Evolutionary conservation across 805 yeast species (phyloP), one percentile per base, ranked within the genome.

Genomic region (Cyberlindnera euphorbiae): DNA sequence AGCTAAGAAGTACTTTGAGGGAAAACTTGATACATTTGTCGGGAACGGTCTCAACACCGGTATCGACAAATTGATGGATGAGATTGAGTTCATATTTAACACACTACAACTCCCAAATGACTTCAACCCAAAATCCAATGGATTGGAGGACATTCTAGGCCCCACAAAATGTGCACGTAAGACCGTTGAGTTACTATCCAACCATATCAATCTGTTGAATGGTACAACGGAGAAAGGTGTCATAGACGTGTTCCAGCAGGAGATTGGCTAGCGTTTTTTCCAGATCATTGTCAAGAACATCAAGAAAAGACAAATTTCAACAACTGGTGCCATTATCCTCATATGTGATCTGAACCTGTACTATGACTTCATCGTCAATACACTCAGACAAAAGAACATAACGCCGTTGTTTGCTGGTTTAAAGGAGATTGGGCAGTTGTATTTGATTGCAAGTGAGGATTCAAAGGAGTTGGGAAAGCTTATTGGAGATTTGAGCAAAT

Each of bases 11-110:
- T 73, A 73, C 39, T 75, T 93, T 42, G 98, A 93, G 53, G 76
- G 76, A 7, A 65, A 77, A 61, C 72, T 93, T 9, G 98, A 93
- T 58, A 85, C 78, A 36, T 82, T 73, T 53, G 96, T 93, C 14
- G 98, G 97, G 0, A 84, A 83, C 52, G 98, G 98, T 0, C 67
- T 93, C 21, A 89, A 87, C 50, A 73, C 83, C n/a, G 95, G 97
- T 28, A 87, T 93, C 23, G 95, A 85, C 42, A 89, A 88, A 8
- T 67, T 93, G 26, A 79, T 88, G 60, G 82, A 76, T 47, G 96
- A 90, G 54, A 76, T 89, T 14, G 85, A 82, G 35, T 71, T 71
- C 43, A 66, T 76, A 4, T 76, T 71, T 44, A 64, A 69, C 27
- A 71, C 78, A 0, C 62, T 66, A 22, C 82, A 80, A 47, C 58